Evolutionary conservation across 2,329 filamentous ascomycete genomes (phyloP).

Genomic region (Neonectria neomacrospora): DNA sequence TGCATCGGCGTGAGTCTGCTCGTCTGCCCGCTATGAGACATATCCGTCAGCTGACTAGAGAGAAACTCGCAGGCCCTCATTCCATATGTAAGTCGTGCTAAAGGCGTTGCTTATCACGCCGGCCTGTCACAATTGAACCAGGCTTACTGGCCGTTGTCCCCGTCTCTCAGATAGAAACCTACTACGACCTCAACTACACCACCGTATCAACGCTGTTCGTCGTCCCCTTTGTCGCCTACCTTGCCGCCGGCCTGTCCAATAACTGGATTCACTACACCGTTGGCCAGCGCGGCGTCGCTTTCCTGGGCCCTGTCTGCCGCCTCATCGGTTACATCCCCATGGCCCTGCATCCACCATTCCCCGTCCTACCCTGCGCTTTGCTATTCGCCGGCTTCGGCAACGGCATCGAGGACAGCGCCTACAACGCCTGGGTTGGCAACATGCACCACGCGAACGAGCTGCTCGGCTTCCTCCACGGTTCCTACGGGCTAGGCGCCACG

Average conservation of each 20-base stretch:
- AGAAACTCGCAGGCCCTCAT: constrained; percentile 56
- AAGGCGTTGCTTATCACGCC: neutral
- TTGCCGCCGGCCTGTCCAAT: constrained; percentile 70
- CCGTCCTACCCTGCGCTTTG: constrained; percentile 72
- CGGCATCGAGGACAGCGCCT: constrained; percentile 71
- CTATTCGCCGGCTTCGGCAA: constrained; percentile 77
- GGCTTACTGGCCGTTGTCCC: neutral
- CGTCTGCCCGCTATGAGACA: neutral
- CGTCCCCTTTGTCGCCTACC: constrained; percentile 73
- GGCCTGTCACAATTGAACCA: neutral
- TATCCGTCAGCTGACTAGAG: constrained; percentile 23
- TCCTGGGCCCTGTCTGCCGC: constrained; percentile 72
- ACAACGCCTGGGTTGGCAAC: constrained; percentile 73
- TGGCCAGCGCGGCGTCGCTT: constrained; percentile 77
- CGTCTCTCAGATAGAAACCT: constrained; percentile 49
- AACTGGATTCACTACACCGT: constrained; percentile 71
- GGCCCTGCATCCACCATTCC: constrained; percentile 75
- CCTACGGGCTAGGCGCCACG: constrained; percentile 78
- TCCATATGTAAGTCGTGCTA: constrained; percentile 53
- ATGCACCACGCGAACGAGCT: constrained; percentile 80
- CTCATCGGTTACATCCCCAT: constrained; percentile 73
- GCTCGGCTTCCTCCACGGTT: constrained; percentile 76
- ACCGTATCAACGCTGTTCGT: constrained; percentile 75
- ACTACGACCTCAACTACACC: constrained; percentile 71
- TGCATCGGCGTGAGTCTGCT: constrained; percentile 65